Conservation (phyloP, 2,329 filamentous ascomycete genomes). For the Sporothrix euskadiensis region DNA sequence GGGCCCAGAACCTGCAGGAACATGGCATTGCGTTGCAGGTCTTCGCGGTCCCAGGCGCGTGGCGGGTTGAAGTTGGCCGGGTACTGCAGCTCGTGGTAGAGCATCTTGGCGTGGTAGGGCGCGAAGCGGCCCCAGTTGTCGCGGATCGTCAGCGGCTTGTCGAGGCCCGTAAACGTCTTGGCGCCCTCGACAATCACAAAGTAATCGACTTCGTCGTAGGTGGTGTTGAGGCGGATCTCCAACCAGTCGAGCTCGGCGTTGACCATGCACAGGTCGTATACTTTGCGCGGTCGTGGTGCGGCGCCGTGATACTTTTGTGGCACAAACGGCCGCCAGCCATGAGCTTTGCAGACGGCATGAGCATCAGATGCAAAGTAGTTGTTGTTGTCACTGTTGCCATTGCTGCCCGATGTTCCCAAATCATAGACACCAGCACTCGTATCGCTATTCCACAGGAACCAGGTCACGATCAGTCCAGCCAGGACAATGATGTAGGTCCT, state of each 20-base stretch:
- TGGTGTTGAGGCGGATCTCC: constrained; percentile 62
- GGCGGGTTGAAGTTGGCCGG: constrained; percentile 45
- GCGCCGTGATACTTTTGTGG: not conserved
- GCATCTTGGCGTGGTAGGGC: constrained; percentile 60
- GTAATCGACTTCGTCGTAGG: constrained; percentile 62
- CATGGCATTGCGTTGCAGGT: constrained; percentile 56
- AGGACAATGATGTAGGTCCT: constrained; percentile 10
- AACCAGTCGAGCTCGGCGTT: constrained; percentile 66
- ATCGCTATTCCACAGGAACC: constrained; percentile 15
- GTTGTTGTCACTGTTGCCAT: not conserved
- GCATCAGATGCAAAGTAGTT: not conserved
- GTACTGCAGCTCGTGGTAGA: constrained; percentile 56
- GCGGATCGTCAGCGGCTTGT: constrained; percentile 56
- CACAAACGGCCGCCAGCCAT: constrained; percentile 44
- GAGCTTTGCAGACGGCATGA: constrained; percentile 39
- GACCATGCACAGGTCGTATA: constrained; percentile 64
- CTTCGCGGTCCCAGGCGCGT: constrained; percentile 51
- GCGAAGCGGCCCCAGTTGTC: constrained; percentile 55
- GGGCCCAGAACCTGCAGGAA: constrained; percentile 53
- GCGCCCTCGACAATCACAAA: constrained; percentile 63
- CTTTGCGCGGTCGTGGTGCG: constrained; percentile 44
- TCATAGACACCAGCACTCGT: constrained; percentile 1
- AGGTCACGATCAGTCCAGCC: constrained; percentile 18
- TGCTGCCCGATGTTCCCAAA: not conserved
- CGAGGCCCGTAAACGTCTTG: constrained; percentile 58